Conservation (phyloP, 768 basidiomycete species). For the Suillus occidentalis region DNA sequence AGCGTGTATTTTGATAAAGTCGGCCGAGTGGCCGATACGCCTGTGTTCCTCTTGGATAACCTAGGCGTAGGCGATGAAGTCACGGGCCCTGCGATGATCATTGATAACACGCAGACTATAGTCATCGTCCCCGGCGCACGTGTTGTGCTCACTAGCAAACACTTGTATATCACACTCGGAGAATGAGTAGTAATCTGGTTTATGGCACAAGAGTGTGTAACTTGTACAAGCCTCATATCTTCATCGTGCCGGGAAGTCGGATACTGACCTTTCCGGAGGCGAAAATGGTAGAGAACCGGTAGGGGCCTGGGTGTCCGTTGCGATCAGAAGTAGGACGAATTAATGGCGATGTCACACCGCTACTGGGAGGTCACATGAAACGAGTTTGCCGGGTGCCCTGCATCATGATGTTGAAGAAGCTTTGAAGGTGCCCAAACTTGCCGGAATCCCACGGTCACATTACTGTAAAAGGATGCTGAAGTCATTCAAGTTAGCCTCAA, state of each 20-base stretch:
- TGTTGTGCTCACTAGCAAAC: slow-evolving; percentile 67
- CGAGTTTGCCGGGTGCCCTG: too few species aligned
- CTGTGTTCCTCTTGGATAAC: slow-evolving; percentile 70
- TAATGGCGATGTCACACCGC: too few species aligned
- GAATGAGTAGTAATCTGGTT: not conserved
- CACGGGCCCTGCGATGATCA: slow-evolving; percentile 88
- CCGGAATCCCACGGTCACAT: too few species aligned
- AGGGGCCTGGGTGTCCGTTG: too few species aligned
- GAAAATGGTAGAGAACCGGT: too few species aligned
- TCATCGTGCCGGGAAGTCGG: not conserved
- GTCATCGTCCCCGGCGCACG: slow-evolving; percentile 76
- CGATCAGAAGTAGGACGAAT: too few species aligned
- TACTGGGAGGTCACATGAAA: too few species aligned
- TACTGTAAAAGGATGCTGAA: too few species aligned
- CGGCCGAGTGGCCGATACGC: slow-evolving; percentile 75
- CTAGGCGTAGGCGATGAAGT: slow-evolving; percentile 71
- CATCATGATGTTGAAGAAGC: too few species aligned
- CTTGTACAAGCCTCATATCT: not conserved
- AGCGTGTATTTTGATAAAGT: slow-evolving; percentile 83
- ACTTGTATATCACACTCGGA: slow-evolving; percentile 53
- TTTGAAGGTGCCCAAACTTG: too few species aligned
- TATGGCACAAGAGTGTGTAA: not conserved
- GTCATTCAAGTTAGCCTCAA: too few species aligned
- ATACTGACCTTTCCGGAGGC: not conserved
- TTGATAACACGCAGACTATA: slow-evolving; percentile 95